These are phyloP conservation scores for Balansia obtecta DNA, from an alignment of 2,329 filamentous ascomycete species.

Conservation along the genomic window DNA sequence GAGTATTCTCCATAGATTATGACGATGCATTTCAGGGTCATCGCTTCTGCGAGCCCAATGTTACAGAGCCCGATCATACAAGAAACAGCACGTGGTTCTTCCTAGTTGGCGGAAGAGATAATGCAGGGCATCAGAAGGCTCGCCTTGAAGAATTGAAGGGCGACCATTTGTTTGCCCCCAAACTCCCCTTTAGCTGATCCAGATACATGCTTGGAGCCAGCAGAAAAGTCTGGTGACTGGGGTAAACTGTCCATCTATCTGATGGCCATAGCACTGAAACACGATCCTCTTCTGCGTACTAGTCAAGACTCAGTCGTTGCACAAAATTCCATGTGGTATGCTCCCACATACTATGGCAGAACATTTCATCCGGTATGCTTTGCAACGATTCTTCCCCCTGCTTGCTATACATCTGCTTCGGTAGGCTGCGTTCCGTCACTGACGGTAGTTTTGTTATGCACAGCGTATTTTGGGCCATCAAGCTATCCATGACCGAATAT, in stretches of 20 bases:
- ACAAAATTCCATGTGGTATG: slow-evolving; percentile 30
- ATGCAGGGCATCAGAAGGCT: slow-evolving; percentile 10
- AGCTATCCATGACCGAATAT: slow-evolving; percentile 18
- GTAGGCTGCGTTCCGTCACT: not conserved
- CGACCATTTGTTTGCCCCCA: slow-evolving; percentile 13
- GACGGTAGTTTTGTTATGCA: not conserved
- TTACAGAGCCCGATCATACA: slow-evolving; percentile 30
- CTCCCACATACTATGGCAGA: slow-evolving; percentile 34
- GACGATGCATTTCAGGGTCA: slow-evolving; percentile 31
- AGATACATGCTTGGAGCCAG: slow-evolving; percentile 20
- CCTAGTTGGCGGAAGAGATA: slow-evolving; percentile 31
- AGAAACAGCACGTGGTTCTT: slow-evolving; percentile 36
- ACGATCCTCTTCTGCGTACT: slow-evolving; percentile 21
- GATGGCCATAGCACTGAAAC: slow-evolving; percentile 27
- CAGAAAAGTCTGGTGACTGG: slow-evolving; percentile 27
- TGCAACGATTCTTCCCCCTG: not conserved
- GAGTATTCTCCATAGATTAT: slow-evolving; percentile 32
- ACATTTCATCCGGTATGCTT: slow-evolving; percentile 30
- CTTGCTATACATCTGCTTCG: not conserved
- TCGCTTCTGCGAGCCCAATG: slow-evolving; percentile 28
- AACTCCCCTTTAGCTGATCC: slow-evolving; percentile 25
- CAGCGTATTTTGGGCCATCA: slow-evolving; percentile 26
- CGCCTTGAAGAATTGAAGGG: not conserved
- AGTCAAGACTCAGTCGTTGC: slow-evolving; percentile 14
- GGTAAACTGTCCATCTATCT: slow-evolving; percentile 29